phyloP scores from a whole-genome alignment of 177 flowering plant genomes.

The Tripterygium wilfordii region DNA sequence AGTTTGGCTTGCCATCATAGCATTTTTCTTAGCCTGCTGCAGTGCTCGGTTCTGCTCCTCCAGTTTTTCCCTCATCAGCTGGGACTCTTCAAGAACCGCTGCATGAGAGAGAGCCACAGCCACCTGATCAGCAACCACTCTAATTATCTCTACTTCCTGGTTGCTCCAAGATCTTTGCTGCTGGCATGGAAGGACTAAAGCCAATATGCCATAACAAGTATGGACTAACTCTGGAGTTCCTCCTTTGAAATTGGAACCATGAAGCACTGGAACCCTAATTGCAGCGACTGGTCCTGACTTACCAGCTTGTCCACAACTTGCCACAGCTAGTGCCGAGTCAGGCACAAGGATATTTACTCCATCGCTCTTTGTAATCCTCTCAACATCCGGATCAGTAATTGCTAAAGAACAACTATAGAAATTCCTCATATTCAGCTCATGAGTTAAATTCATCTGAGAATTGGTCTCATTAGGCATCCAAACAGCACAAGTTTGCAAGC shows the following conservation, averaged over 20 bases:
- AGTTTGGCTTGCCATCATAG: constrained; percentile 91
- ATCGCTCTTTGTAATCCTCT: constrained; percentile 43
- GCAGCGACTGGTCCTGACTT: constrained; percentile 77
- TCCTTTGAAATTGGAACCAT: constrained; percentile 78
- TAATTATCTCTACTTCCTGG: constrained; percentile 81
- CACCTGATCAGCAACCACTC: constrained; percentile 95
- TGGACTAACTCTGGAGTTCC: constrained; percentile 78
- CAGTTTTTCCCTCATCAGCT: constrained; percentile 74
- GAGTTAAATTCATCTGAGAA: constrained; percentile 72
- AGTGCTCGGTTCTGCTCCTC: constrained; percentile 76
- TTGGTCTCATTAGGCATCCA: constrained; percentile 88
- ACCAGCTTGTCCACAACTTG: constrained; percentile 44
- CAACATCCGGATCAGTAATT: constrained; percentile 54
- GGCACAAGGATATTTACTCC: constrained; percentile 54
- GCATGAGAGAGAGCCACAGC: constrained; percentile 97
- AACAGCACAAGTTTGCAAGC: constrained; percentile 79
- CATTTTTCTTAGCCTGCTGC: constrained; percentile 68
- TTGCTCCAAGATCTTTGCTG: constrained; percentile 49
- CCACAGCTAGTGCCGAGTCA: constrained; percentile 53
- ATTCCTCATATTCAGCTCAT: constrained; percentile 52
- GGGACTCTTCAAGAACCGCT: constrained; percentile 87
- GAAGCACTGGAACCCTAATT: constrained; percentile 90
- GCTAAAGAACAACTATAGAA: constrained; percentile 37
- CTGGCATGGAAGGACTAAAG: constrained; percentile 68
- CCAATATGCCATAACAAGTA: constrained; percentile 73